Conservation (phyloP, 176 grass and related monocot species). For the Oryza brachyantha region DNA sequence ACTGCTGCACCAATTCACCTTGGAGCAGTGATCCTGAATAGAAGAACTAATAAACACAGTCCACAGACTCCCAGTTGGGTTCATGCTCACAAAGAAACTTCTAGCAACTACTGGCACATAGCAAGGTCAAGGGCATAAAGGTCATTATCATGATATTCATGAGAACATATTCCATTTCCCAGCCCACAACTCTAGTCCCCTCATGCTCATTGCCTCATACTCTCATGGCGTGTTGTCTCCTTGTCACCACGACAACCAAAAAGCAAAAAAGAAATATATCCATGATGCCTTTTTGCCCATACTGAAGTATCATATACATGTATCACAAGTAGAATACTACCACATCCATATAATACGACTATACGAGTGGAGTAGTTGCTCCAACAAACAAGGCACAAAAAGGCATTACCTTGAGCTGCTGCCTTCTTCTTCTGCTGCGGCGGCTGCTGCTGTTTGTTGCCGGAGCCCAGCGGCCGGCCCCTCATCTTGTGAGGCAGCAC, state of each 20-base stretch:
- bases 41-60: not conserved
- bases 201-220: not conserved
- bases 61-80: not conserved
- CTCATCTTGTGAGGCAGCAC: constrained; percentile 18
- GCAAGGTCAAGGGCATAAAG: constrained; percentile 6
- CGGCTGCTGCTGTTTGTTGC: constrained; percentile 21
- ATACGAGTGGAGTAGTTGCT: not conserved
- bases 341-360: not conserved
- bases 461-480: constrained; percentile 31
- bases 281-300: not conserved
- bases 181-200: not conserved
- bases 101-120: not conserved
- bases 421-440: constrained; percentile 17
- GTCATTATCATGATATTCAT: constrained; percentile 24
- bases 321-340: constrained; percentile 14
- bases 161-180: not conserved
- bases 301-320: constrained; percentile 8
- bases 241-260: not conserved
- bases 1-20: not conserved
- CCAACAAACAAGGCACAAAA: not conserved
- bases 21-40: not conserved
- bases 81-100: not conserved
- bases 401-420: constrained; percentile 35
- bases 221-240: not conserved
- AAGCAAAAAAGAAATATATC: not conserved